Conservation (phyloP, 2,329 filamentous ascomycete genomes). For the Botrytis elliptica region DNA sequence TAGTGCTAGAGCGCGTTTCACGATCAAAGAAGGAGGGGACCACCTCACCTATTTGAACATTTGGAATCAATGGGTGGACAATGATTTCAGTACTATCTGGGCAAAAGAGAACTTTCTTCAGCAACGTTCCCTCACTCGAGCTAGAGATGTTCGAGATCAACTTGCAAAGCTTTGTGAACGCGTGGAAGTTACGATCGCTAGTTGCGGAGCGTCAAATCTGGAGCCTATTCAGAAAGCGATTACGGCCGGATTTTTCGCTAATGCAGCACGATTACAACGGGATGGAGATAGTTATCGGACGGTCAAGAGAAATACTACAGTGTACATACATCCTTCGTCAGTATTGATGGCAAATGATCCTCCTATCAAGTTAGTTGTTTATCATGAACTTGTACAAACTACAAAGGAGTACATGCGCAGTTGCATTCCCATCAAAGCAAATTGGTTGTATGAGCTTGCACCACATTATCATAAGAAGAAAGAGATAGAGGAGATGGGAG, state of each 20-base stretch:
- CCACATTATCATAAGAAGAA: constrained; percentile 94
- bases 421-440: constrained; percentile 78
- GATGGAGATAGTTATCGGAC: constrained; percentile 87
- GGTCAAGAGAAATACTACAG: constrained; percentile 83
- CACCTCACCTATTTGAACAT: constrained; percentile 86
- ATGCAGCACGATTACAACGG: constrained; percentile 79
- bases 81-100: constrained; percentile 86
- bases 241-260: constrained; percentile 90
- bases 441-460: constrained; percentile 85
- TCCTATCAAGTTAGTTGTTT: constrained; percentile 77
- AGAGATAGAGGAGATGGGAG: constrained; percentile 79
- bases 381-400: constrained; percentile 78
- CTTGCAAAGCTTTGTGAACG: constrained; percentile 89
- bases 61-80: constrained; percentile 94
- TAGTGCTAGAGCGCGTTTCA: constrained; percentile 84
- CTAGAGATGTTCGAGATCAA: constrained; percentile 89
- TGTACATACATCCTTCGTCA: constrained; percentile 87
- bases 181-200: constrained; percentile 76
- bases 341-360: constrained; percentile 78
- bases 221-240: constrained; percentile 83
- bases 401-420: constrained; percentile 91
- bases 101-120: constrained; percentile 91
- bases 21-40: constrained; percentile 86
- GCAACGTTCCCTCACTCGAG: constrained; percentile 82
- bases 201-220: constrained; percentile 68